Conservation (phyloP, 345 rosid species). For the Dipteronia sinensis region DNA sequence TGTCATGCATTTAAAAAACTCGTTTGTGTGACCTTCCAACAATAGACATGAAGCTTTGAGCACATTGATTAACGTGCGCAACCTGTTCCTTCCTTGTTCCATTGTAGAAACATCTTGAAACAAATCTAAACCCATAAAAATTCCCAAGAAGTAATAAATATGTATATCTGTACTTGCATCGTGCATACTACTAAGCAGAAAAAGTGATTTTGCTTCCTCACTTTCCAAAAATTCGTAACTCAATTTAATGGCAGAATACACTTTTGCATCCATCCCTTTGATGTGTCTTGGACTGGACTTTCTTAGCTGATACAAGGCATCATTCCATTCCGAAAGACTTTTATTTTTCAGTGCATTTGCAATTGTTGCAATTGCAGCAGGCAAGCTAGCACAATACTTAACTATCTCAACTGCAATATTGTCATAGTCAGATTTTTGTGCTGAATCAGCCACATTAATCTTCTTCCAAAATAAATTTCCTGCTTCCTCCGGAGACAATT, state of each 20-base stretch:
- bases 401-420: not conserved
- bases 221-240: not conserved
- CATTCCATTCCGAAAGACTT: conserved; percentile 2
- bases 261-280: not conserved
- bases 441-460: not conserved
- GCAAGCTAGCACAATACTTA: conserved; percentile 23
- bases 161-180: accelerated
- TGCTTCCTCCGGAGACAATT: conserved; percentile 20
- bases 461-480: not conserved
- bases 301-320: conserved; percentile 7
- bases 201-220: not conserved
- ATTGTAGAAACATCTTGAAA: not conserved
- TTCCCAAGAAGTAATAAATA: not conserved
- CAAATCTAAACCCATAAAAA: conserved; percentile 15
- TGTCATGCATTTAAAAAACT: conserved; percentile 28
- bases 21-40: not conserved
- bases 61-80: not conserved
- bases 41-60: conserved; percentile 31
- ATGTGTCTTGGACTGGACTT: not conserved
- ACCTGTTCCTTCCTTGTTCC: not conserved
- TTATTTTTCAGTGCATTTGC: conserved; percentile 18
- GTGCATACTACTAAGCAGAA: not conserved
- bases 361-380: conserved; percentile 14
- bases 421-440: not conserved
- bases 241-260: not conserved